These are phyloP conservation scores for Tylopilus felleus DNA, from an alignment of 768 basidiomycete genomes.

Conservation along the genomic window DNA sequence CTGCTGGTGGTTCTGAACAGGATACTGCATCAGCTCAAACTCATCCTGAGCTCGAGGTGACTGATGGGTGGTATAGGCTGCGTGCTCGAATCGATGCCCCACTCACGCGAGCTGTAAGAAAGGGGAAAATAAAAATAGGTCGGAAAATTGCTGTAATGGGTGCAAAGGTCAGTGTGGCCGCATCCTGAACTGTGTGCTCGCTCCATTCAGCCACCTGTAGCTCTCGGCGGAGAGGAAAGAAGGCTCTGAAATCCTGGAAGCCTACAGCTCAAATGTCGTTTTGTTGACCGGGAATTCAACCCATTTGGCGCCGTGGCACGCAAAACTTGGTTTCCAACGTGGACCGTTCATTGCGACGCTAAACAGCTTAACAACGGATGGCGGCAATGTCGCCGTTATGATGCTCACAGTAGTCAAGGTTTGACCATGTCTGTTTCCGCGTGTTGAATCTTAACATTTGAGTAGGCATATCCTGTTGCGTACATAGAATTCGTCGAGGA, in stretches of 20 bases:
- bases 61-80: conserved; percentile 95
- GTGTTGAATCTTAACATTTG: not conserved
- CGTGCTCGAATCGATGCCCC: conserved; percentile 73
- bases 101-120: conserved; percentile 64
- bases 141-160: conserved; percentile 80
- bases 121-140: conserved; percentile 68
- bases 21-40: conserved; percentile 37
- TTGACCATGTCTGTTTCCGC: not conserved
- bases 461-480: conserved; percentile 67
- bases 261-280: conserved; percentile 64
- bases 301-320: conserved; percentile 83
- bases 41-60: conserved; percentile 76
- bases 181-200: not conserved
- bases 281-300: conserved; percentile 81
- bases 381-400: conserved; percentile 72
- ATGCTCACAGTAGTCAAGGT: conserved; percentile 73
- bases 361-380: conserved; percentile 75
- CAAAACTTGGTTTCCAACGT: conserved; percentile 75
- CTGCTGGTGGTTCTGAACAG: conserved; percentile 35
- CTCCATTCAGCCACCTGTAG: conserved; percentile 35
- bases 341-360: conserved; percentile 71
- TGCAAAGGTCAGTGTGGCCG: conserved; percentile 57
- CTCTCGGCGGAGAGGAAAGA: conserved; percentile 70
- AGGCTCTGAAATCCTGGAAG: conserved; percentile 78
- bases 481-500: conserved; percentile 67